A percentile compares a stretch with the other conserved stretches of the same genome.
Conservation (phyloP, 495 filamentous ascomycete species). For the Penicillium nucicola region DNA sequence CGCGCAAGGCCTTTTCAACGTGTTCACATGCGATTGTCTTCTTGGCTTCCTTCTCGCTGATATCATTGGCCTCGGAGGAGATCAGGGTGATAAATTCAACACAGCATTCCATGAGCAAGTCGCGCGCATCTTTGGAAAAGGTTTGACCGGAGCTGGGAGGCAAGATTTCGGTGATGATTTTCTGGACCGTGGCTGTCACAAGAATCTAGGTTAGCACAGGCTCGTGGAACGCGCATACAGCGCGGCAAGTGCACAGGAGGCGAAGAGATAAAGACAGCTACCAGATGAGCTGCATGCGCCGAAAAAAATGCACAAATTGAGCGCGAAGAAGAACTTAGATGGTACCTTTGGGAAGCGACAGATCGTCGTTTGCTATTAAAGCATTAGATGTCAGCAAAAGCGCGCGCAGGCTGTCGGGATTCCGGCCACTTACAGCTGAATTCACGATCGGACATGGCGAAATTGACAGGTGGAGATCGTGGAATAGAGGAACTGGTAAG, state of each 20-base stretch:
- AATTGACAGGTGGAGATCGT: not conserved
- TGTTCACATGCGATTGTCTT: conserved; percentile 98
- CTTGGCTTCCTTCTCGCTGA: conserved; percentile 95
- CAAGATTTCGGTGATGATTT: conserved; percentile 94
- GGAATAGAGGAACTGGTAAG: conserved; percentile 3
- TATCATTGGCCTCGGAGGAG: conserved; percentile 96
- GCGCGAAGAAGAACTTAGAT: not conserved
- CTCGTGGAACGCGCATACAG: conserved; percentile 5
- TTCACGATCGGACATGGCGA: conserved; percentile 85
- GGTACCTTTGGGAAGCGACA: conserved; percentile 91
- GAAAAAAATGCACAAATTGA: not conserved
- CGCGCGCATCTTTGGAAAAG: conserved; percentile 91
- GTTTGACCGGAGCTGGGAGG: conserved; percentile 63
- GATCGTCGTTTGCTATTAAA: conserved; percentile 73
- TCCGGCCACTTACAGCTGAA: conserved; percentile 61
- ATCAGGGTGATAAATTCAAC: conserved; percentile 98
- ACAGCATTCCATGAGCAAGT: conserved; percentile 96
- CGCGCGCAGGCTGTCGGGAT: conserved; percentile 17
- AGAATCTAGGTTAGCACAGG: conserved; percentile 6
- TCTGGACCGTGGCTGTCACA: conserved; percentile 83
- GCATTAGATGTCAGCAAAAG: conserved; percentile 20
- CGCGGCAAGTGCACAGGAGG: not conserved
- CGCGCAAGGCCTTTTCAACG: conserved; percentile 85
- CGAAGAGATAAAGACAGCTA: not conserved
- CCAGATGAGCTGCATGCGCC: not conserved